These are phyloP conservation scores for Fusarium sp. DNA, from an alignment of 2,329 filamentous ascomycete species.

Conservation along the genomic window DNA sequence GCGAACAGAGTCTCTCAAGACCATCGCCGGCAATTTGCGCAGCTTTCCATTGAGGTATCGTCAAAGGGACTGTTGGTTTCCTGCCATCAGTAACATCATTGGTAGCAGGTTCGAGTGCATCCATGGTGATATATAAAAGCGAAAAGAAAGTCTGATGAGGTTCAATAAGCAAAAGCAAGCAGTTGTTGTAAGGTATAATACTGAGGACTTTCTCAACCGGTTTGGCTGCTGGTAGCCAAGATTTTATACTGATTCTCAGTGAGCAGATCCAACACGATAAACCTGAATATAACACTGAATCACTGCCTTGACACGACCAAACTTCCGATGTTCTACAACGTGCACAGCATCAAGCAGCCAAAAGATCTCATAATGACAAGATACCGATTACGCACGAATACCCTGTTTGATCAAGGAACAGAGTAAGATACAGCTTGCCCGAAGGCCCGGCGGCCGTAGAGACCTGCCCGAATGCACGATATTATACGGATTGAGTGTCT, in stretches of 20 bases:
- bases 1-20: slow-evolving; percentile 47
- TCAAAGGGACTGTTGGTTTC: slow-evolving; percentile 16
- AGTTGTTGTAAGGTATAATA: neutral
- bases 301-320: slow-evolving; percentile 8
- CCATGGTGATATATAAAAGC: neutral
- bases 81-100: neutral
- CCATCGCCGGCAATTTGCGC: slow-evolving; percentile 45
- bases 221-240: neutral
- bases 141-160: neutral
- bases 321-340: slow-evolving; percentile 10
- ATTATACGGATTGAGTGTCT: neutral
- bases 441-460: slow-evolving; percentile 26
- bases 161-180: neutral
- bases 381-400: slow-evolving; percentile 10
- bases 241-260: slow-evolving; percentile 1
- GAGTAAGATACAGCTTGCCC: neutral
- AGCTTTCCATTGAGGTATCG: slow-evolving; percentile 48
- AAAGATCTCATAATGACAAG: slow-evolving; percentile 24
- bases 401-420: neutral
- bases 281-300: slow-evolving; percentile 11
- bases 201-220: neutral
- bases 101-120: neutral
- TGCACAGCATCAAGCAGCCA: slow-evolving; percentile 19
- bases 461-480: neutral
- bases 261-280: slow-evolving; percentile 4